phyloP scores from a whole-genome alignment of 2,329 filamentous ascomycete species.

The Podosphaera aphanis region DNA sequence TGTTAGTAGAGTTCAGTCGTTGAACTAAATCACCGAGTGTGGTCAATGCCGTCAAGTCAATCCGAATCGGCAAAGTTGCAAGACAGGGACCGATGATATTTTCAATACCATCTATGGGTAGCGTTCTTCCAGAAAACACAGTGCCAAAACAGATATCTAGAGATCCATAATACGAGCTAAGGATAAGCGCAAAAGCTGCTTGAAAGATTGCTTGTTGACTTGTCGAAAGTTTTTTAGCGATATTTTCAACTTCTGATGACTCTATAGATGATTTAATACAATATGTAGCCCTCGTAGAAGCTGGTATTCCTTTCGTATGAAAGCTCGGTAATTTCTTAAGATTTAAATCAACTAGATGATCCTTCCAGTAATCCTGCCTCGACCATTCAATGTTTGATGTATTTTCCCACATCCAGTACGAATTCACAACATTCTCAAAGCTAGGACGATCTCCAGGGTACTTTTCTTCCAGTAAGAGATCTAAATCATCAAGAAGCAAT shows the following conservation, averaged over 20 bases:
- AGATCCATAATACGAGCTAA: constrained; percentile 38
- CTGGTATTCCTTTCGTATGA: constrained; percentile 17
- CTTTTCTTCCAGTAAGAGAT: constrained; percentile 17
- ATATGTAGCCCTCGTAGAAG: constrained; percentile 12
- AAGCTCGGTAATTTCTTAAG: constrained; percentile 35
- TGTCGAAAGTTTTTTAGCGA: constrained; percentile 8
- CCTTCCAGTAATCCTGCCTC: constrained; percentile 44
- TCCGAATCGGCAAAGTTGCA: constrained; percentile 47
- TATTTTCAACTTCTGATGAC: constrained; percentile 9
- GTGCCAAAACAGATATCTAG: constrained; percentile 51
- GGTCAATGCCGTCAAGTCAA: constrained; percentile 28
- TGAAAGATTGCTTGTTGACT: constrained; percentile 56
- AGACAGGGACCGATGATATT: constrained; percentile 60
- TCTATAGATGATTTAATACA: constrained; percentile 15
- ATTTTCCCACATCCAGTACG: constrained; percentile 18
- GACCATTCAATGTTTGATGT: constrained; percentile 16
- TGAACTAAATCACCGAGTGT: constrained; percentile 37
- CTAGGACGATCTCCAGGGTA: constrained; percentile 22
- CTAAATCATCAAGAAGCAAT: constrained; percentile 44
- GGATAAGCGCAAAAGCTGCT: constrained; percentile 40
- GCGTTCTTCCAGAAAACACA: constrained; percentile 59
- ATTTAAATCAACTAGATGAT: constrained; percentile 33
- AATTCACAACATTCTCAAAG: constrained; percentile 35
- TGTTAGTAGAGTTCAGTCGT: constrained; percentile 40
- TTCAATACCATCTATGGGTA: constrained; percentile 49